Evolutionary conservation across 2,329 filamentous ascomycete species (phyloP), one percentile per base, ranked within the genome.

Genomic region (Claviceps maximensis): DNA sequence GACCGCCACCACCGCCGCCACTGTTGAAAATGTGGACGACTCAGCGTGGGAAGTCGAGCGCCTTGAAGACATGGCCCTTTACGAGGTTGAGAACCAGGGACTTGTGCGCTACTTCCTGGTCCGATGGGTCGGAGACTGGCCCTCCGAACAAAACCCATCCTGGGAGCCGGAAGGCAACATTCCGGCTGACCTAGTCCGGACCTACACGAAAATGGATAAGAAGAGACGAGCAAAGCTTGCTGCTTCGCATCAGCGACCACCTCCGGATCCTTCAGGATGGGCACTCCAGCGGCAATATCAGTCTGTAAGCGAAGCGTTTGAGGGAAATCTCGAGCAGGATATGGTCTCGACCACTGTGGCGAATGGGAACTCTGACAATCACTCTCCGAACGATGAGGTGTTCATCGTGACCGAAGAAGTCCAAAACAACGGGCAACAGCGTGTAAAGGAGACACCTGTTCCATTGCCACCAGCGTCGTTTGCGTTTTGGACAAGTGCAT

Each of bases 81-180:
- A 68, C 42, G 62, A 72, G 4, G 65, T 69, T 1, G 64, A 69
- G 13, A 68, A 68, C 4, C 60, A 58, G 2, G 63, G 63, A 9
- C 48, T 59, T 0, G 64, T 72, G 1, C 72, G 73, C 3, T 71
- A 69, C 54, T 82, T 77, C 61, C 67, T 72, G 31, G 76, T 82
- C 1, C 71, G 73, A 7, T 82, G 78, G 78, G 72, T 71, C 46
- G 78, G 78, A 8, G 63, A 78, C 54, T 82, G 78, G 78, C 76
- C 78, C 0, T 63, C 69, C 0, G 74, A 73, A 9, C 71, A 80
- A 59, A 80, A 82, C 52, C 75, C 76, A 0, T 76, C 77, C 0
- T 82, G 78, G 78, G 78, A 82, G 58, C 78, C 77, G 0, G 71
- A 74, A 56, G 69, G 70, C 3, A 78, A 80, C 51, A 70, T 82